Percentiles rank a stretch among this genome's conserved stretches.
Evolutionary conservation across 345 rosid species (phyloP).

Genomic region (Sapria himalayana): DNA sequence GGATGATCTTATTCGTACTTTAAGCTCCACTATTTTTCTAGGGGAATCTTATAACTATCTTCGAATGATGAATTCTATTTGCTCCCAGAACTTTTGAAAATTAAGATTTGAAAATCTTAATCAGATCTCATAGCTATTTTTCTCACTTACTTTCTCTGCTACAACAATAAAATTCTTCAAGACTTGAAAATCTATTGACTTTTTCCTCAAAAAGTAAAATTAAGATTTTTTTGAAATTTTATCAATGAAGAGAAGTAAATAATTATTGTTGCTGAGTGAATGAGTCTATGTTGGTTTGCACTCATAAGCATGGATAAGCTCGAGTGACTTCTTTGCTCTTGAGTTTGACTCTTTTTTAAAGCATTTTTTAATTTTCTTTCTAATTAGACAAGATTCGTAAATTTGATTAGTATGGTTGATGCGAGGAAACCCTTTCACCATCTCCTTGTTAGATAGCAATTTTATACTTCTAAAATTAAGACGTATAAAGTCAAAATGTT

Average conservation of each 20-base stretch:
- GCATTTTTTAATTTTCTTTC: neutral
- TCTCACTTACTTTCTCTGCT: neutral
- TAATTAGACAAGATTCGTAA: constrained; percentile 1
- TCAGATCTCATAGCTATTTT: no score
- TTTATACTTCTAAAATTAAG: neutral
- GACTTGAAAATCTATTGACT: neutral
- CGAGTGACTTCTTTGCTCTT: neutral
- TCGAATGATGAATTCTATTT: neutral
- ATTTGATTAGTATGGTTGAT: constrained; percentile 2
- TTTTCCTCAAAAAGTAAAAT: neutral
- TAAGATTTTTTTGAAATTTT: neutral
- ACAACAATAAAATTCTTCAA: neutral
- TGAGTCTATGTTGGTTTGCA: neutral
- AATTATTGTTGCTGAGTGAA: constrained; percentile 1
- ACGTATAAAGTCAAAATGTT: neutral
- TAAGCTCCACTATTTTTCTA: neutral
- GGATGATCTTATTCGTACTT: neutral
- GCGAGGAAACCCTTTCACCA: neutral
- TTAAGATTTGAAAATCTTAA: neutral
- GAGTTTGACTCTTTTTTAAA: neutral
- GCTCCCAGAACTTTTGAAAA: neutral
- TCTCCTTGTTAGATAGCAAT: neutral
- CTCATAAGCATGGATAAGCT: constrained; percentile 1
- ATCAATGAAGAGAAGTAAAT: constrained; percentile 3
- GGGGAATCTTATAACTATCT: neutral